phyloP scores from a whole-genome alignment of 2,329 filamentous ascomycete genomes.

The Stachybotrys chartarum region DNA sequence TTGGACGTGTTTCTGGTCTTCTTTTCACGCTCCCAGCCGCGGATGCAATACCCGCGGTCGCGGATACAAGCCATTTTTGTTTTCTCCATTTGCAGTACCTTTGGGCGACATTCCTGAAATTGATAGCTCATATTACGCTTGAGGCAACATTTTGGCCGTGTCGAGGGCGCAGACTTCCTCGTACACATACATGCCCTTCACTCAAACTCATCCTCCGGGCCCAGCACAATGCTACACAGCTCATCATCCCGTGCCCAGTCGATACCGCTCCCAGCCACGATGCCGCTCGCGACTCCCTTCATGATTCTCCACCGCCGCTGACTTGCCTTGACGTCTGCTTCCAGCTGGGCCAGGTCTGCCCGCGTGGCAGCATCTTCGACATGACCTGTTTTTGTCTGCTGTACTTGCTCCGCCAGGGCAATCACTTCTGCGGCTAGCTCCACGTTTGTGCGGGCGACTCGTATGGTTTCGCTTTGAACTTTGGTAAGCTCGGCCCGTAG shows the following conservation, averaged over 20 bases:
- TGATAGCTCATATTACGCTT: too few relatives aligned
- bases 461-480: conserved; percentile 51
- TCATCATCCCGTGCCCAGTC: conserved; percentile 69
- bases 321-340: conserved; percentile 53
- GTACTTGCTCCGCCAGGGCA: conserved; percentile 50
- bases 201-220: conserved; percentile 42
- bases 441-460: conserved; percentile 52
- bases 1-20: too few relatives aligned
- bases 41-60: too few relatives aligned
- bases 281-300: conserved; percentile 71
- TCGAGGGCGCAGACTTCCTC: too few relatives aligned
- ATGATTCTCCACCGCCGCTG: conserved; percentile 65
- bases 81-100: too few relatives aligned
- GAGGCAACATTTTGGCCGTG: too few relatives aligned
- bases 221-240: conserved; percentile 65
- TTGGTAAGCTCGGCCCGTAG: conserved; percentile 45
- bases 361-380: conserved; percentile 44
- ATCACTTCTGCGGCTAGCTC: conserved; percentile 57
- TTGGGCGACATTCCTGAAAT: too few relatives aligned
- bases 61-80: too few relatives aligned
- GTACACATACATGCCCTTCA: background rate
- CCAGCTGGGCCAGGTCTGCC: conserved; percentile 49
- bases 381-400: conserved; percentile 44
- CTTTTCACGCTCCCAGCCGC: too few relatives aligned
- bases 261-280: conserved; percentile 74